Conservation (phyloP, 2,329 filamentous ascomycete species). For the Rugonectria rugulosa region DNA sequence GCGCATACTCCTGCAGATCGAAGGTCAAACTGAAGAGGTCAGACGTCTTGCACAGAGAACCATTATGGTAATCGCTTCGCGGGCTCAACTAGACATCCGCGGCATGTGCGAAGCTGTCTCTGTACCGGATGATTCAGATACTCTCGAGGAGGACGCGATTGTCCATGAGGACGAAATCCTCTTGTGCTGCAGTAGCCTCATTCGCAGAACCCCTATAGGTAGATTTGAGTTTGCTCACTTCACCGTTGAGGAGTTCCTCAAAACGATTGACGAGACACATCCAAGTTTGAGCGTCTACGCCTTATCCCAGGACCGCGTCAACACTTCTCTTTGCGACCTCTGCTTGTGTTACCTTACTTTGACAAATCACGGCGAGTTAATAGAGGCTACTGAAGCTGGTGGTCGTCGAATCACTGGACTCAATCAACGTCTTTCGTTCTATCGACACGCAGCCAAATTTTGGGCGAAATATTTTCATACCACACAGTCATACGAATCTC, state of each 20-base stretch:
- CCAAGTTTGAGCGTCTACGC: not conserved
- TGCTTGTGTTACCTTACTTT: slow-evolving; percentile 7
- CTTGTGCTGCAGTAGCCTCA: slow-evolving; percentile 8
- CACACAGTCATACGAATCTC: no score
- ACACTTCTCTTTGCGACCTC: not conserved
- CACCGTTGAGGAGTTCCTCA: not conserved
- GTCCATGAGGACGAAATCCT: slow-evolving; percentile 1
- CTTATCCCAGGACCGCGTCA: not conserved
- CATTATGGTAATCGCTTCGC: not conserved
- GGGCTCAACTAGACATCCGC: not conserved
- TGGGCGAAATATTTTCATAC: no score
- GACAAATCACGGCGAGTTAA: not conserved
- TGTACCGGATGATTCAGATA: not conserved
- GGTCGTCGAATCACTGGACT: not conserved
- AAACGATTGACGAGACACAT: not conserved
- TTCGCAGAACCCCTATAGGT: not conserved
- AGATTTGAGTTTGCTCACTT: slow-evolving; percentile 1
- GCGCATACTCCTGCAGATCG: not conserved
- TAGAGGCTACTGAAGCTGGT: not conserved
- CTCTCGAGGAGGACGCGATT: not conserved
- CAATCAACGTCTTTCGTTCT: not conserved
- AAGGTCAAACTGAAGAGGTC: not conserved
- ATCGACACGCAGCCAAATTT: not conserved
- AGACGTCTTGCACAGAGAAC: not conserved
- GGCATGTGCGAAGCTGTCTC: slow-evolving; percentile 18